Conservation (phyloP, 768 basidiomycete species). For the Fibroporia radiculosa region DNA sequence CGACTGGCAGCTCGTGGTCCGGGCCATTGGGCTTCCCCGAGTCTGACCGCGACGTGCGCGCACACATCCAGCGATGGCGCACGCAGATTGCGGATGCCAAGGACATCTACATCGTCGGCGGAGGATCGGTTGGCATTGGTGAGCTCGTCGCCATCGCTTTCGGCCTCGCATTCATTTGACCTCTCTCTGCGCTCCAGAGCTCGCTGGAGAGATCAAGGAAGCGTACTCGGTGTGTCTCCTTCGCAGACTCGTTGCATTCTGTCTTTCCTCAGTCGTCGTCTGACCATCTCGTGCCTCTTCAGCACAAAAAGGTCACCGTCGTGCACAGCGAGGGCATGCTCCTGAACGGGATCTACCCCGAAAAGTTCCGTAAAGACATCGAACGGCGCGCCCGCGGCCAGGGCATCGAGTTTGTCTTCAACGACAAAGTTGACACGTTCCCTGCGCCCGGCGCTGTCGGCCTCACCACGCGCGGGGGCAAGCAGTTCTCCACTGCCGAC, state of each 20-base stretch:
- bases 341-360: constrained; percentile 49
- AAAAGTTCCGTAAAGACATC: constrained; percentile 41
- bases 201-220: constrained; percentile 38
- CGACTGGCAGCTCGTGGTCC: constrained; percentile 49
- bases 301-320: constrained; percentile 47
- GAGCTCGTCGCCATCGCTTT: constrained; percentile 13
- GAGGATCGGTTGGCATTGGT: constrained; percentile 37
- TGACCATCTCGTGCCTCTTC: neutral
- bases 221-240: constrained; percentile 28
- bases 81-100: constrained; percentile 22
- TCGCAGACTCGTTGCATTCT: neutral
- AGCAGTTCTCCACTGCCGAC: constrained; percentile 39
- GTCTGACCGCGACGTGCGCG: constrained; percentile 11
- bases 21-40: constrained; percentile 42
- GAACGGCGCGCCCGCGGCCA: constrained; percentile 33
- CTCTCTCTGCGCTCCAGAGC: constrained; percentile 23
- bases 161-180: neutral
- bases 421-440: constrained; percentile 43
- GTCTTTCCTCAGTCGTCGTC: too few species aligned
- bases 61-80: constrained; percentile 23
- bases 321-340: constrained; percentile 49
- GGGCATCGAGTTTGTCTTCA: constrained; percentile 43
- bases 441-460: constrained; percentile 29
- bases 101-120: constrained; percentile 28
- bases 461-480: constrained; percentile 45